Conservation (phyloP, 1,284 basidiomycete species). For the Trametes hirsuta region DNA sequence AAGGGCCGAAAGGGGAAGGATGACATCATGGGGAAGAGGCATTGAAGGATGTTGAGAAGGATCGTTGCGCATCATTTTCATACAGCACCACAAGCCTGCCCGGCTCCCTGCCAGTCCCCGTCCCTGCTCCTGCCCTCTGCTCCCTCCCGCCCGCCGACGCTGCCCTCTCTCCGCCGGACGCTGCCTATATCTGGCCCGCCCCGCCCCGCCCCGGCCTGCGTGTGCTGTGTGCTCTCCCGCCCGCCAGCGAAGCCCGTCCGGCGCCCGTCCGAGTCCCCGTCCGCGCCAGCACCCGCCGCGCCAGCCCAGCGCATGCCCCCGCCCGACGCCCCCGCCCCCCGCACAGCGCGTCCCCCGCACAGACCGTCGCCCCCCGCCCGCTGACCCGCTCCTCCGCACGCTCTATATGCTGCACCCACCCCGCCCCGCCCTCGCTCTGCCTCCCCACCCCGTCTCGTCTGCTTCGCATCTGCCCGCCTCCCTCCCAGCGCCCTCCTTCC, state of each 20-base stretch:
- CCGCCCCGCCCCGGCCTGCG: not conserved
- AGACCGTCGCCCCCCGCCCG: constrained; percentile 32
- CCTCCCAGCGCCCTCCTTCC: not conserved
- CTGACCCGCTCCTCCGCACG: constrained; percentile 15
- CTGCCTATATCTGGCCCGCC: not conserved
- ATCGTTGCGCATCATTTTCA: constrained; percentile 28
- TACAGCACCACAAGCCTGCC: constrained; percentile 12
- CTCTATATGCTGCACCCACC: constrained; percentile 28
- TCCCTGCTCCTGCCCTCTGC: constrained; percentile 9
- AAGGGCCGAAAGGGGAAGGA: constrained; percentile 13
- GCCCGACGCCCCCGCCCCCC: constrained; percentile 27
- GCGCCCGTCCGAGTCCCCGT: not conserved
- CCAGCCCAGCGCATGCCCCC: constrained; percentile 5
- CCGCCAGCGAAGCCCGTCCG: not conserved
- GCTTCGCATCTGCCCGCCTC: constrained; percentile 10
- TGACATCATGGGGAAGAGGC: constrained; percentile 28
- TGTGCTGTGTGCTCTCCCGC: too few relatives aligned
- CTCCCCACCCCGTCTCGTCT: constrained; percentile 28
- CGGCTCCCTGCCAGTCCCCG: constrained; percentile 7
- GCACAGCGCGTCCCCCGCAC: constrained; percentile 41
- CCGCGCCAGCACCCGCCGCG: not conserved
- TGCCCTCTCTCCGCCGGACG: not conserved
- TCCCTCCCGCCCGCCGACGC: constrained; percentile 4
- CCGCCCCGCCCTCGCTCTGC: constrained; percentile 23
- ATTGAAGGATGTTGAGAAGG: constrained; percentile 24